Conservation (phyloP, 306 rosid species). For the Bauhinia variegata region DNA sequence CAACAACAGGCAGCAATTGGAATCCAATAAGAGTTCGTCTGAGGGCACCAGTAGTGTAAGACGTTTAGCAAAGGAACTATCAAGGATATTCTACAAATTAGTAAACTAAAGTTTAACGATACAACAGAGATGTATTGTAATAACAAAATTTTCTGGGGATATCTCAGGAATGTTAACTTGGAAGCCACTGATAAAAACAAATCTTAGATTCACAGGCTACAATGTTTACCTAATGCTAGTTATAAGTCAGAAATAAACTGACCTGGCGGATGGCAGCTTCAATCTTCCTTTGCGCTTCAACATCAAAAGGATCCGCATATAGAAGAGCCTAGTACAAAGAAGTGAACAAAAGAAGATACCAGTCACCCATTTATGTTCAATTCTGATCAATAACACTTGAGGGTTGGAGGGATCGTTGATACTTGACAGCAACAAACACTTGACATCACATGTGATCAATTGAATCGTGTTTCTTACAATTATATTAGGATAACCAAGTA, state of each 20-base stretch:
- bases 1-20: too few relatives aligned
- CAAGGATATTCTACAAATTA: background rate
- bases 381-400: too few relatives aligned
- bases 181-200: background rate
- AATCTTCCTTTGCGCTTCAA: slow-evolving; percentile 95
- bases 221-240: too few relatives aligned
- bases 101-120: background rate
- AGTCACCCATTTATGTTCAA: too few relatives aligned
- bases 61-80: slow-evolving; percentile 8
- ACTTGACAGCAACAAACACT: background rate
- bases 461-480: too few relatives aligned
- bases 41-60: background rate
- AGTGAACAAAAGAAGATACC: background rate
- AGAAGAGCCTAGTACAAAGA: slow-evolving; percentile 72
- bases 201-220: background rate
- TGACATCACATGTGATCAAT: background rate
- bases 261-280: slow-evolving; percentile 99
- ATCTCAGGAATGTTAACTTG: slow-evolving; percentile 1
- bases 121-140: background rate
- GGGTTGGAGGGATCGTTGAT: too few relatives aligned
- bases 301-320: slow-evolving; percentile 94
- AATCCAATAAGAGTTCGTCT: slow-evolving; percentile 4
- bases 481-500: background rate
- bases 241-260: slow-evolving; percentile 16
- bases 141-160: slow-evolving; percentile 2